phyloP scores from a whole-genome alignment of 495 filamentous ascomycete species.

The Penicillium ochrochloron region DNA sequence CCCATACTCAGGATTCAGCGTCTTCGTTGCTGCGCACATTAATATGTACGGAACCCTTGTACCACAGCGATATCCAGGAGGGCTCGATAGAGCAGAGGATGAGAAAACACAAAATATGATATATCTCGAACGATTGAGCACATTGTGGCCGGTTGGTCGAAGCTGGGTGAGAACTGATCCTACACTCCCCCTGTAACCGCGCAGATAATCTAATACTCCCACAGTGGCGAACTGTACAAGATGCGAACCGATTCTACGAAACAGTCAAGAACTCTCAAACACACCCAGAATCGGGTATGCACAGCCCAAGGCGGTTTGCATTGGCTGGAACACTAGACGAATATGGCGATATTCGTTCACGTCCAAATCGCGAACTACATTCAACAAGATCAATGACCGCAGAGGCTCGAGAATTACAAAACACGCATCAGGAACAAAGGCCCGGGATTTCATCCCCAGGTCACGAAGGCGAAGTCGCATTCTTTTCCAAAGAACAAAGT shows the following conservation, averaged over 20 bases:
- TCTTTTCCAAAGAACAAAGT: conserved; percentile 20
- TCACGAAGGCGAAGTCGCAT: conserved; percentile 15
- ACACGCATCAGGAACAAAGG: conserved; percentile 2
- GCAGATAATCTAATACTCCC: not conserved
- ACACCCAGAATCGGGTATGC: conserved; percentile 27
- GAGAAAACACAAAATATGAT: conserved; percentile 43
- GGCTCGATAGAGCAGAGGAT: conserved; percentile 40
- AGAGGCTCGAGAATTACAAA: conserved; percentile 15
- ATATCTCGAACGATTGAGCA: conserved; percentile 45
- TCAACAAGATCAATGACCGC: conserved; percentile 18
- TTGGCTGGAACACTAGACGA: conserved; percentile 47
- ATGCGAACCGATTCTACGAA: conserved; percentile 49
- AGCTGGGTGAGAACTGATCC: conserved; percentile 38
- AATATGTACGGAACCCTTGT: conserved; percentile 53
- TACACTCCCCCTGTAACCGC: too few species aligned
- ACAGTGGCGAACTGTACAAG: conserved; percentile 49
- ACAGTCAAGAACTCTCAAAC: conserved; percentile 39
- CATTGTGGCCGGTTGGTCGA: conserved; percentile 47
- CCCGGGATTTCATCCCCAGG: conserved; percentile 15
- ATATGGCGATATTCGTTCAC: conserved; percentile 51
- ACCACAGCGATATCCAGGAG: conserved; percentile 44
- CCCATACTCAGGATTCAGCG: conserved; percentile 50
- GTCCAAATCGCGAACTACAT: conserved; percentile 28
- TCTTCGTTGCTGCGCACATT: conserved; percentile 51
- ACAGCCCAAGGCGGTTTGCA: conserved; percentile 38